A percentile compares a stretch with the other conserved stretches of the same genome.
phyloP scores from a whole-genome alignment of 2,329 filamentous ascomycete species.

The Keithomyces neogunnii region DNA sequence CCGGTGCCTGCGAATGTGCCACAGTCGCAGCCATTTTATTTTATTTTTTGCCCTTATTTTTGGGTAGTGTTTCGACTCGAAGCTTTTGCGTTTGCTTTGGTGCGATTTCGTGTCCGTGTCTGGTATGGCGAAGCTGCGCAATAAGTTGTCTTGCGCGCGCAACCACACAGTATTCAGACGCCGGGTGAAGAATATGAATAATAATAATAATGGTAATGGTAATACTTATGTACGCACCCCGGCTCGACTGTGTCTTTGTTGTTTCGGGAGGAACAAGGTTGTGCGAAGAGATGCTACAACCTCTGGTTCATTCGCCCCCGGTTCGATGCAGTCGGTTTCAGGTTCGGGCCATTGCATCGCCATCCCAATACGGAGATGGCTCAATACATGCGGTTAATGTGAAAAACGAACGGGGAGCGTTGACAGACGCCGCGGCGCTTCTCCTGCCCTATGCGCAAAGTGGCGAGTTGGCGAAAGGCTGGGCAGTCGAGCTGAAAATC shows the following conservation, averaged over 20 bases:
- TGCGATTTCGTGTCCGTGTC: no score
- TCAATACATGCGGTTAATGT: conserved; percentile 4
- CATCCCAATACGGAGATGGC: not conserved
- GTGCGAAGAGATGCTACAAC: not conserved
- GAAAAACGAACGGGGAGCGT: not conserved
- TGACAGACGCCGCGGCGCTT: not conserved
- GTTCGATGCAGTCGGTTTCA: conserved; percentile 7
- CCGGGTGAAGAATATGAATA: no score
- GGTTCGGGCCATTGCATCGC: conserved; percentile 3
- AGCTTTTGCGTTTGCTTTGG: not conserved
- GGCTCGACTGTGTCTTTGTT: not conserved
- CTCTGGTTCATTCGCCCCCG: not conserved
- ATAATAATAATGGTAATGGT: not conserved
- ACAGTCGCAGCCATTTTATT: conserved; percentile 22
- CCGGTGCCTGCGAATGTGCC: conserved; percentile 20
- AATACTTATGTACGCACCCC: not conserved
- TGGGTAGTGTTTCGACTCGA: no score
- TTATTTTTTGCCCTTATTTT: no score
- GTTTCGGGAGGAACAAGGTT: not conserved
- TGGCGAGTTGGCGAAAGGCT: not conserved
- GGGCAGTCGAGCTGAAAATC: not conserved
- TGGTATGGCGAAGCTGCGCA: no score
- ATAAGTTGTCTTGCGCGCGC: no score
- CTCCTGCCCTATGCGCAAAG: not conserved
- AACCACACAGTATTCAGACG: no score